Evolutionary conservation across 371 early-diverging fungal genomes (phyloP).

Genomic region (Nosema bombycis): DNA sequence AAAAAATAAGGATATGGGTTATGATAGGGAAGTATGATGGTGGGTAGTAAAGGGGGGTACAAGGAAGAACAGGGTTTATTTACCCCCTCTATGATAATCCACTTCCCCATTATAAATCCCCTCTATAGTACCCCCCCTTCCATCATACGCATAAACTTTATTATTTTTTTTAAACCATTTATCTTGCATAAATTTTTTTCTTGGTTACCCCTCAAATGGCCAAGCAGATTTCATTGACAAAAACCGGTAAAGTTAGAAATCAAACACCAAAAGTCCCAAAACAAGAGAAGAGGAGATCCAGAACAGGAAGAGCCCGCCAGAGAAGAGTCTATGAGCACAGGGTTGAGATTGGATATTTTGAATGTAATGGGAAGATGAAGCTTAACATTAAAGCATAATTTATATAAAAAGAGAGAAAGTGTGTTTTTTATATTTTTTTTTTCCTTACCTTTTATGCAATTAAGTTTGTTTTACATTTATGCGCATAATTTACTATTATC

Average conservation of each 20-base stretch:
- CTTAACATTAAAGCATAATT: conserved; percentile 58
- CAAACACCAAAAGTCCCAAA: conserved; percentile 96
- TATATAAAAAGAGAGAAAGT: conserved; percentile 22
- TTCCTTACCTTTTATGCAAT: not conserved
- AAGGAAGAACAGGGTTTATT: too few relatives aligned
- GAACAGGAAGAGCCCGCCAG: conserved; percentile 87
- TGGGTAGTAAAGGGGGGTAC: too few relatives aligned
- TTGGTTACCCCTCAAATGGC: conserved; percentile 12
- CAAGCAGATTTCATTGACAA: conserved; percentile 45
- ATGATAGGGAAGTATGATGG: not conserved
- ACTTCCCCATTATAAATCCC: too few relatives aligned
- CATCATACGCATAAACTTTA: too few relatives aligned
- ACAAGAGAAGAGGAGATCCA: conserved; percentile 83
- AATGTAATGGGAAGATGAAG: conserved; percentile 62
- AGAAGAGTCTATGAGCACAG: conserved; percentile 90
- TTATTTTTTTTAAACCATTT: too few relatives aligned
- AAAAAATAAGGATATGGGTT: not conserved
- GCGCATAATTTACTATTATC: too few relatives aligned
- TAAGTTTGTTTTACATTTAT: too few relatives aligned
- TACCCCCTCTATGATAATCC: too few relatives aligned
- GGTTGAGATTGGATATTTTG: conserved; percentile 68
- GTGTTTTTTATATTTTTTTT: conserved; percentile 18
- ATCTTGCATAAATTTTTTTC: too few relatives aligned
- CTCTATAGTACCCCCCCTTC: too few relatives aligned
- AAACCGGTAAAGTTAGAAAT: conserved; percentile 98